A percentile compares a stretch with the other conserved stretches of the same genome.
phyloP scores from a whole-genome alignment of 345 rosid species.

The Hirschfeldia incana region DNA sequence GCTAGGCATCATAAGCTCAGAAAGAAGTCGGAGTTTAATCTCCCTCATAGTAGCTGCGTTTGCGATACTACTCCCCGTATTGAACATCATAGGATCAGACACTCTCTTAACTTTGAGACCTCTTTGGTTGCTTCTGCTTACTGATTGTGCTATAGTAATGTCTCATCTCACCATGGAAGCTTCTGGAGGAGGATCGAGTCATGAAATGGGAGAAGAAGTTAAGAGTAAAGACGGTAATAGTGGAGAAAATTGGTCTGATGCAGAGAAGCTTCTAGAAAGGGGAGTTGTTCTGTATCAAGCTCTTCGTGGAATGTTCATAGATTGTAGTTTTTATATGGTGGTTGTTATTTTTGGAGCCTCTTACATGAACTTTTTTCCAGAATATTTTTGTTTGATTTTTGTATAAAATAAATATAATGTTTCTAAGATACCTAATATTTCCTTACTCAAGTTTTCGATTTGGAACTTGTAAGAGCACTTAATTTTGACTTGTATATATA shows the following conservation, averaged over 20 bases:
- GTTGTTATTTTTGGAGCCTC: conserved; percentile 53
- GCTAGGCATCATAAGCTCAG: conserved; percentile 59
- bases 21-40: conserved; percentile 48
- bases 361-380: neutral
- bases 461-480: no score
- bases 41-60: conserved; percentile 54
- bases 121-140: conserved; percentile 57
- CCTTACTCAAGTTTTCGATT: no score
- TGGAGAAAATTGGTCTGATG: conserved; percentile 47
- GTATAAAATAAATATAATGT: neutral
- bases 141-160: conserved; percentile 52
- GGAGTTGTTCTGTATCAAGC: conserved; percentile 65
- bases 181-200: conserved; percentile 18
- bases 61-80: conserved; percentile 51
- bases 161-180: conserved; percentile 40
- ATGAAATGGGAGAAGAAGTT: conserved; percentile 35
- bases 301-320: conserved; percentile 64
- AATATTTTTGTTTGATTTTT: no score
- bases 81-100: conserved; percentile 45
- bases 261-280: conserved; percentile 70
- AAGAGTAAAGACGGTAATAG: conserved; percentile 33
- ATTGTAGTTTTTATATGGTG: conserved; percentile 69
- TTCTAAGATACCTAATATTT: neutral
- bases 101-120: conserved; percentile 52
- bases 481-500: neutral